These are phyloP conservation scores for Sphaceloma murrayae DNA, from an alignment of 2,329 filamentous ascomycete genomes.

Conservation along the genomic window DNA sequence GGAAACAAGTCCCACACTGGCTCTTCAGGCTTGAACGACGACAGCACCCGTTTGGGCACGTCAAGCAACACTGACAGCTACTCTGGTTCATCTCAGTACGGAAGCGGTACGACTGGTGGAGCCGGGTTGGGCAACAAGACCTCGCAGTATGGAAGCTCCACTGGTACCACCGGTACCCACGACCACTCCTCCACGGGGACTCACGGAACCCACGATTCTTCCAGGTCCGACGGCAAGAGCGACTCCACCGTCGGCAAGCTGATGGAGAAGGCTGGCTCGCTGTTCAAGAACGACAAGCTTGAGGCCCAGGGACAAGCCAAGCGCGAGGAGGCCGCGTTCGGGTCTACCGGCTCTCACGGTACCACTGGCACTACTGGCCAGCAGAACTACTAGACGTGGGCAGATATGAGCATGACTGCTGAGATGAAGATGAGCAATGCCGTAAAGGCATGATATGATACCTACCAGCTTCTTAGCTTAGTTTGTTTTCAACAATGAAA, in stretches of 20 bases:
- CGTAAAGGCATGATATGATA: no score
- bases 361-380: not conserved
- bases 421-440: no score
- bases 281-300: constrained; percentile 41
- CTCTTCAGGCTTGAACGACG: constrained; percentile 10
- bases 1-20: no score
- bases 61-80: constrained; percentile 20
- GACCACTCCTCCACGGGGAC: not conserved
- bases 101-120: no score
- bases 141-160: no score
- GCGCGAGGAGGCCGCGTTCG: constrained; percentile 32
- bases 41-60: not conserved
- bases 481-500: no score
- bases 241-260: constrained; percentile 48
- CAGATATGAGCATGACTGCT: no score
- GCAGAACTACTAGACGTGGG: no score
- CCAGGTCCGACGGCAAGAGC: constrained; percentile 18
- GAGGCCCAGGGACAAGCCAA: constrained; percentile 43
- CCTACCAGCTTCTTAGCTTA: no score
- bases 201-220: not conserved
- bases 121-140: no score
- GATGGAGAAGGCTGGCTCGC: constrained; percentile 48
- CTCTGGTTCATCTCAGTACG: no score
- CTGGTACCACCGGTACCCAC: constrained; percentile 6
- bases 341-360: not conserved